These are phyloP conservation scores for Lunularia cruciata DNA, from an alignment of 225 moss, liverwort and hornwort species.

Conservation along the genomic window DNA sequence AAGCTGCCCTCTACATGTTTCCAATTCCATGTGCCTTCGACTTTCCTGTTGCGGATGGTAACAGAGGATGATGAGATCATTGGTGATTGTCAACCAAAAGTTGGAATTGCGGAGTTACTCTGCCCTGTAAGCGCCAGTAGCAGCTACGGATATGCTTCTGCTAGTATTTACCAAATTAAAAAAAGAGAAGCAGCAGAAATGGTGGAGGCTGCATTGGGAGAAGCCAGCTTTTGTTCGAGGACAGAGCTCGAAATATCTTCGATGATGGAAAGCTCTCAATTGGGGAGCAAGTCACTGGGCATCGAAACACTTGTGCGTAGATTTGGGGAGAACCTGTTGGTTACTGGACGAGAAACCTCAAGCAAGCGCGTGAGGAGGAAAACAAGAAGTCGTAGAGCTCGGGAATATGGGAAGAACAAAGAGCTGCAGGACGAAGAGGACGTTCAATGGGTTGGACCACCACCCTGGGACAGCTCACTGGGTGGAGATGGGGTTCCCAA, in stretches of 20 bases:
- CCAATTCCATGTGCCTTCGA: background rate
- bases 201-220: constrained; percentile 68
- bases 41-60: constrained; percentile 9
- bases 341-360: constrained; percentile 44
- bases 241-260: constrained; percentile 26
- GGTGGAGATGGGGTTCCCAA: constrained; percentile 86
- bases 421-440: constrained; percentile 45
- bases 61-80: constrained; percentile 31
- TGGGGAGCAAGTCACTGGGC: constrained; percentile 32
- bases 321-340: constrained; percentile 73
- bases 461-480: constrained; percentile 76
- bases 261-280: constrained; percentile 24
- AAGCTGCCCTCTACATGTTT: background rate
- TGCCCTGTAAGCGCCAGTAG: constrained; percentile 9
- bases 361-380: constrained; percentile 60
- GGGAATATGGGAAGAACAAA: constrained; percentile 55
- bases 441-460: constrained; percentile 74
- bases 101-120: constrained; percentile 40
- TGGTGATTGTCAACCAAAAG: constrained; percentile 23
- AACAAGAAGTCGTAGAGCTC: constrained; percentile 64
- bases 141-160: constrained; percentile 24
- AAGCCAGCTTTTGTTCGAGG: constrained; percentile 31
- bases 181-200: constrained; percentile 62
- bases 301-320: constrained; percentile 55
- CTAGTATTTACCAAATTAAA: constrained; percentile 50